phyloP scores from a whole-genome alignment of 495 filamentous ascomycete genomes.

The Trichocladium uniseriatum region DNA sequence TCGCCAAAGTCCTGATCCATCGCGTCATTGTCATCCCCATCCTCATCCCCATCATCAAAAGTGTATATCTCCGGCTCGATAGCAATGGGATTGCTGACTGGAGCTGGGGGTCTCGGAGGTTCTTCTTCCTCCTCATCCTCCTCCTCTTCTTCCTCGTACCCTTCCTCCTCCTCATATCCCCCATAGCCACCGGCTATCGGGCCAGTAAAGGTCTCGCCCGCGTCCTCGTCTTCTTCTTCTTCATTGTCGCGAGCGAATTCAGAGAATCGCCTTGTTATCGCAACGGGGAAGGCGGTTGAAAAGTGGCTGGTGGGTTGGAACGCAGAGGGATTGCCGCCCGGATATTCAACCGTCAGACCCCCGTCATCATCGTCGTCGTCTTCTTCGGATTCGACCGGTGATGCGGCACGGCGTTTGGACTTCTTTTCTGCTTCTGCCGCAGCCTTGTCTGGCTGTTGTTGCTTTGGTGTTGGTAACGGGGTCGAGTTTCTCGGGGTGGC shows the following conservation, averaged over 20 bases:
- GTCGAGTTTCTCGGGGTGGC: not conserved
- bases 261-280: constrained; percentile 31
- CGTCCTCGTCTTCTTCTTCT: constrained; percentile 24
- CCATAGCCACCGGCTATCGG: constrained; percentile 2
- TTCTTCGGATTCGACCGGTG: constrained; percentile 26
- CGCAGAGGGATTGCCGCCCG: constrained; percentile 26
- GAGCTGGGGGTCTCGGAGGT: not conserved
- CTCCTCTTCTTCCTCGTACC: constrained; percentile 9
- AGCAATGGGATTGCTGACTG: not conserved
- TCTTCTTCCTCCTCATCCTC: not conserved
- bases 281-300: constrained; percentile 26
- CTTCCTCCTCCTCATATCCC: constrained; percentile 4
- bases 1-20: constrained; percentile 14
- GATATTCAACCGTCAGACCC: constrained; percentile 39
- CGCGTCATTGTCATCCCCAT: constrained; percentile 4
- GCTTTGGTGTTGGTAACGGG: constrained; percentile 10
- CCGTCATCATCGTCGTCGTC: constrained; percentile 39
- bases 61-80: constrained; percentile 10
- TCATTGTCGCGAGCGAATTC: constrained; percentile 27
- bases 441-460: not conserved
- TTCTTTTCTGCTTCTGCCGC: constrained; percentile 19
- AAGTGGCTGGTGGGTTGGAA: constrained; percentile 24
- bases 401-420: constrained; percentile 13
- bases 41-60: constrained; percentile 22
- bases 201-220: constrained; percentile 22